Base-by-base conservation (phyloP, 257 asterid genomes). In the Linderniella brevidens region DNA sequence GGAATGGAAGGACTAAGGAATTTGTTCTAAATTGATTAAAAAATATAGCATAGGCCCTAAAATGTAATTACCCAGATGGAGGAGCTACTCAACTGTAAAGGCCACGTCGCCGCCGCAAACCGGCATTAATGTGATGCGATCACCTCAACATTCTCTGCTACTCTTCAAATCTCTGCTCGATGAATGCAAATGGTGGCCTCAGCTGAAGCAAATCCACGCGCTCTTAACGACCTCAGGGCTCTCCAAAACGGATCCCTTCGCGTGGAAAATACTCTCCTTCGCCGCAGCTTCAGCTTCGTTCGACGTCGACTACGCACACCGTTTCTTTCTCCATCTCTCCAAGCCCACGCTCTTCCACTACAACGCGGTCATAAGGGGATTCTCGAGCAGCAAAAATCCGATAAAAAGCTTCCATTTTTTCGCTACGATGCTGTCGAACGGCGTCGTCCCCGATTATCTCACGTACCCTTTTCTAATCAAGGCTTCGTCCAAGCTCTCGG, bases 391-490 rank as follows among this genome's bases (percentile, higher is more conserved):
- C 60, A 79, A 58, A 57, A 67, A 47, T 53, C 81, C 90, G 32
- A 20, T 43, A 20, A 66, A 64, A 49, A 66, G 74, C 52, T 12
- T 79, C 9, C 51, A 38, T 43, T 10, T 71, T 5, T 80, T 66
- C 46, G 58, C 62, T 3, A 53, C 47, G 19, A 68, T 83, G 92
- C 12, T 66, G 58, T 46, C 50, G 9, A 61, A 61, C 39, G 75
- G 63, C 10, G 67, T 77, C 37, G 50, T 41, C 1, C 73, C 93
- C 11, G 72, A 77, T 53, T 41, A 79, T 15, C 50, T 83, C 11
- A 79, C 93, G 0, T 79, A 57, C 77, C 95, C 93, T 56, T 83
- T 83, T 48, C 73, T 83, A 35, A 66, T 57, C 12, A 79, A 77
- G 72, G 87, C 79, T 40, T 61, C 73, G 0, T 75, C 90, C 7